These are phyloP conservation scores for Chlorella sorokiniana DNA, from an alignment of 139 green algal genomes.

Conservation along the genomic window DNA sequence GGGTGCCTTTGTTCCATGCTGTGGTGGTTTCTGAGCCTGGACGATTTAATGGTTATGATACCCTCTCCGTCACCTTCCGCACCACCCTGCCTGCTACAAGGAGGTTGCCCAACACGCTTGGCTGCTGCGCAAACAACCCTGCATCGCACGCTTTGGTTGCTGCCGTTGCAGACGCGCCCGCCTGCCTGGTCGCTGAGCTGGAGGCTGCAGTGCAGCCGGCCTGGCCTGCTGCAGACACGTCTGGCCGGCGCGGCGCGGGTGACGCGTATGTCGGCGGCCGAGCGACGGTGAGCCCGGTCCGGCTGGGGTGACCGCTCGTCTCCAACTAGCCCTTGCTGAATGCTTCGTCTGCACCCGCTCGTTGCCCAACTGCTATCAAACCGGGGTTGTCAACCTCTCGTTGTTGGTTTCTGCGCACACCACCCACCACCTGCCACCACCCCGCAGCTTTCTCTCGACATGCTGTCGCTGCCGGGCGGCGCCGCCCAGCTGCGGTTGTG, in stretches of 20 bases:
- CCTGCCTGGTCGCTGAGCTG: conserved; percentile 7
- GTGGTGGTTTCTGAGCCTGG: no score
- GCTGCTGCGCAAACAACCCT: background rate
- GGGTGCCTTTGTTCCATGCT: no score
- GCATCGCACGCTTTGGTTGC: background rate
- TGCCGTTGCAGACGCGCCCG: background rate
- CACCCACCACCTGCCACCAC: background rate
- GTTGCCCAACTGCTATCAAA: no score
- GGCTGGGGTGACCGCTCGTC: background rate
- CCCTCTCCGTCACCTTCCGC: no score
- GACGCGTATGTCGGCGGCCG: background rate
- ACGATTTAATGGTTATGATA: no score
- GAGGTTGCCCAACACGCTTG: background rate
- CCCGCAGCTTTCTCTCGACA: conserved; percentile 1
- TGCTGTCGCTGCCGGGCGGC: conserved; percentile 14
- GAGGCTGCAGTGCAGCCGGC: background rate
- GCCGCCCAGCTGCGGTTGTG: conserved; percentile 57
- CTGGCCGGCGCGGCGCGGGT: background rate
- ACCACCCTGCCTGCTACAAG: no score
- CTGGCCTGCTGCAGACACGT: background rate
- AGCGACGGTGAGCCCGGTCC: conserved; percentile 6
- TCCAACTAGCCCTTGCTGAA: background rate
- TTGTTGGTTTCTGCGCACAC: background rate
- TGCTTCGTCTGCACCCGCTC: background rate
- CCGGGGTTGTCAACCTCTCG: no score